Evolutionary conservation across 257 asterid species (phyloP), one percentile per base, ranked within the genome.

Genomic region (Leonotis leonurus): DNA sequence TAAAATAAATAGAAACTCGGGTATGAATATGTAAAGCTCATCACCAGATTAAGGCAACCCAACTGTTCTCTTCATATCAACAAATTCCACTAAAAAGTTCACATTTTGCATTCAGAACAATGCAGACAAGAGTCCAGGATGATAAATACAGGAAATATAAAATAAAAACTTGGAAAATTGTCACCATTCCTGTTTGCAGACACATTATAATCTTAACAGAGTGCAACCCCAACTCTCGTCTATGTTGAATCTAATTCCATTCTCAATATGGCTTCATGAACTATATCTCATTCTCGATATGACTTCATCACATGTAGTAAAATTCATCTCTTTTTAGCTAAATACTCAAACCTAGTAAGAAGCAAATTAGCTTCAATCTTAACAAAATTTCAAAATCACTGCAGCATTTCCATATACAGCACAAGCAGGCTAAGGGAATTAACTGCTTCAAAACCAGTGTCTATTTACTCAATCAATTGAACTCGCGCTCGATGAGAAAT

Each of bases 341-440:
- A 30, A 7, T n/a, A n/a, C 5, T 44, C 21, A 60, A 45, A 44
- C 43, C 50, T 40, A 48, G 29, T 10, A n/a, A 54, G 36, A 36
- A 8, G 8, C 20, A 46, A 45, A 45, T n/a, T 25, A 35, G 48
- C 54, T 56, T 27, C 57, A n/a, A 41, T 33, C 61, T 26, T 5
- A 50, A 36, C 37, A 12, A 30, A 52, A 43, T 1, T 24, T 3
- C 8, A 24, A 35, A 7, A 7, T 22, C 17, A 4, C 43, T 5
- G 36, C 64, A 51, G 46, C 68, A 50, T 6, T 49, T 21, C 50
- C 71, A 37, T 24, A 56, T n/a, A n/a, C n/a, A n/a, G n/a, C 1
- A 12, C 52, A 41, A 53, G 53, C 30, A 72, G 51, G 52, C 52
- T 18, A 32, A 60, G 13, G n/a, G 2, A 1, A 49, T 44, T 13